Percentiles rank a stretch among this genome's conserved stretches.
These are phyloP conservation scores for Alternaria ethzedia DNA, from an alignment of 2,329 filamentous ascomycete genomes.

Conservation along the genomic window DNA sequence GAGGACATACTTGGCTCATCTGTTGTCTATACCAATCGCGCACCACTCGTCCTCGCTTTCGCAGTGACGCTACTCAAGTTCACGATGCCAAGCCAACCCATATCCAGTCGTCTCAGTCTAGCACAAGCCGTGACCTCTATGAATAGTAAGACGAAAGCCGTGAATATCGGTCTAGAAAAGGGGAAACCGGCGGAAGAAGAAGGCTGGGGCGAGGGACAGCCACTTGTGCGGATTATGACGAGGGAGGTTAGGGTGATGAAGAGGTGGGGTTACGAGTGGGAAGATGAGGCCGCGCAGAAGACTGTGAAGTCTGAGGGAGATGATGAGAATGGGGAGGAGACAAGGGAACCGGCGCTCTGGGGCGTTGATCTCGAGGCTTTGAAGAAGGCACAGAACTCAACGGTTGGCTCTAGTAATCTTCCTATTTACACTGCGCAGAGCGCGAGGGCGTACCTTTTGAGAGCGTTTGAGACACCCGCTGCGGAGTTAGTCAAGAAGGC, in stretches of 20 bases:
- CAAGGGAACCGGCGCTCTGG: slow-evolving; percentile 60
- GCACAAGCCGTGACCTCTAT: slow-evolving; percentile 84
- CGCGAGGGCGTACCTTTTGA: slow-evolving; percentile 65
- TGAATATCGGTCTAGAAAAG: slow-evolving; percentile 73
- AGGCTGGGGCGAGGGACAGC: slow-evolving; percentile 77
- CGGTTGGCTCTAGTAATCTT: slow-evolving; percentile 56
- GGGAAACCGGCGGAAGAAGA: slow-evolving; percentile 71
- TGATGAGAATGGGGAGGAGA: slow-evolving; percentile 16
- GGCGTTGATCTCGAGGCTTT: slow-evolving; percentile 64
- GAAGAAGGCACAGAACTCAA: slow-evolving; percentile 52
- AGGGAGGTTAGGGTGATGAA: slow-evolving; percentile 78
- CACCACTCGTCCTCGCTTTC: slow-evolving; percentile 82
- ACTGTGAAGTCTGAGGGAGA: slow-evolving; percentile 18
- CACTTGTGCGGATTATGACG: slow-evolving; percentile 73
- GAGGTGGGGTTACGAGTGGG: slow-evolving; percentile 70
- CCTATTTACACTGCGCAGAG: slow-evolving; percentile 77
- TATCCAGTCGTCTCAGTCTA: slow-evolving; percentile 81
- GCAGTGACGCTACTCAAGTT: slow-evolving; percentile 74
- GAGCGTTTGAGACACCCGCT: slow-evolving; percentile 61
- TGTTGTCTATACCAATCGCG: slow-evolving; percentile 75
- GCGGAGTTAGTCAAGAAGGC: slow-evolving; percentile 24
- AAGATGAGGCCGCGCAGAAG: slow-evolving; percentile 19
- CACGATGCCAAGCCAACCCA: slow-evolving; percentile 85
- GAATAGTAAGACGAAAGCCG: slow-evolving; percentile 78
- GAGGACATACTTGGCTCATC: slow-evolving; percentile 66